These are phyloP conservation scores for Bocquillonia castaneifolia DNA, from an alignment of 441 rosid genomes.

Conservation along the genomic window DNA sequence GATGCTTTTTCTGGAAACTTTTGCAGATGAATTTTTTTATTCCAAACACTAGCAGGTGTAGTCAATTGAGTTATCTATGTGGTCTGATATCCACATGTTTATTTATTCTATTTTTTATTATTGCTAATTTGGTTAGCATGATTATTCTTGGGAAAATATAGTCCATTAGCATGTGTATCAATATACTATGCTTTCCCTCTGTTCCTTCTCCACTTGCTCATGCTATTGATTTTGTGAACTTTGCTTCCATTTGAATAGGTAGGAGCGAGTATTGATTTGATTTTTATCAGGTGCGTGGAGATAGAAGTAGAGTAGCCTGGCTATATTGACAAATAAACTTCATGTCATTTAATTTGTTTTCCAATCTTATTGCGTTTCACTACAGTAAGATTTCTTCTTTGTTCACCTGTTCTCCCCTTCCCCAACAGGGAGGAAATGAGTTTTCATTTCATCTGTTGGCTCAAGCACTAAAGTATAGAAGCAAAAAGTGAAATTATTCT, in stretches of 20 bases:
- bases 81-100: constrained; percentile 19
- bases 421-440: too few species aligned
- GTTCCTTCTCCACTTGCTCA: not conserved
- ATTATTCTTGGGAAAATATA: not conserved
- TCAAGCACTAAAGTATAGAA: too few species aligned
- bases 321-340: too few species aligned
- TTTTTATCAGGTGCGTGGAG: too few species aligned
- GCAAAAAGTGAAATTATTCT: too few species aligned
- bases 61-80: constrained; percentile 19
- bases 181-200: not conserved
- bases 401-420: too few species aligned
- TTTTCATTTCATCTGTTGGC: too few species aligned
- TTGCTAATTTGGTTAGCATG: constrained; percentile 13
- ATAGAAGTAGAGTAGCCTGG: not conserved
- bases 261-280: not conserved
- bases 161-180: not conserved
- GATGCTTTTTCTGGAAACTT: constrained; percentile 17
- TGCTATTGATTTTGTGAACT: not conserved
- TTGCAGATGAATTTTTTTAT: constrained; percentile 5
- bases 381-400: too few species aligned
- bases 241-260: not conserved
- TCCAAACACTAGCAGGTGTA: constrained; percentile 17
- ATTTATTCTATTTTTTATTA: constrained; percentile 5
- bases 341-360: too few species aligned
- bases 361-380: too few species aligned